phyloP scores from a whole-genome alignment of 2,329 filamentous ascomycete species.

The Juglanconis oblonga region DNA sequence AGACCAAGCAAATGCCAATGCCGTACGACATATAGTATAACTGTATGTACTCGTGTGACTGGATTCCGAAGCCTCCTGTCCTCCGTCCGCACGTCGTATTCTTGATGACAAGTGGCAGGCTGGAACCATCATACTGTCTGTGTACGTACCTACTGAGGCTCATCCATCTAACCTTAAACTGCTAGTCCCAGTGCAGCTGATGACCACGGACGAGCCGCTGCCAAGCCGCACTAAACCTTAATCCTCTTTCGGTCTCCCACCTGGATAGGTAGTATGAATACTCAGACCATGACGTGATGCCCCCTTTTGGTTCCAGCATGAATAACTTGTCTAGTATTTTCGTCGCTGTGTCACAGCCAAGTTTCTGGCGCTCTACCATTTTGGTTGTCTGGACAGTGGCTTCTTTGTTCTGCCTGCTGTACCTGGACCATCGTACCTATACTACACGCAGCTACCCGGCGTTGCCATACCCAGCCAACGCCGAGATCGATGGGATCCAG shows the following conservation, averaged over 20 bases:
- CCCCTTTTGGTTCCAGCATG: too few relatives aligned
- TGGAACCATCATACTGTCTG: too few relatives aligned
- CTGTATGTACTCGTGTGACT: not conserved
- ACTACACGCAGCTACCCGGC: not conserved
- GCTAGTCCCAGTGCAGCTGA: not conserved
- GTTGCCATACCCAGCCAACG: not conserved
- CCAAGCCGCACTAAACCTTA: conserved; percentile 1
- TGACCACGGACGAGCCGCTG: not conserved
- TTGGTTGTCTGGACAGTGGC: too few relatives aligned
- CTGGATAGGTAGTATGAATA: not conserved
- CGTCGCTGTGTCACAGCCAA: too few relatives aligned
- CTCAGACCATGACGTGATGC: not conserved
- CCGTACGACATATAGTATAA: not conserved
- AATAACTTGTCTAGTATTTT: too few relatives aligned
- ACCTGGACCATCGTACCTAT: too few relatives aligned
- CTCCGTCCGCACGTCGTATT: too few relatives aligned
- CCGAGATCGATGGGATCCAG: conserved; percentile 5
- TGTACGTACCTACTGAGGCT: not conserved
- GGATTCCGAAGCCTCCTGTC: not conserved
- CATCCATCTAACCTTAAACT: not conserved
- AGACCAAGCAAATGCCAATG: conserved; percentile 14
- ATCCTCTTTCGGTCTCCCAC: not conserved
- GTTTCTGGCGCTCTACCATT: too few relatives aligned
- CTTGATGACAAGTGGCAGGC: too few relatives aligned
- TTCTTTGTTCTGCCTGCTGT: too few relatives aligned